Conservation (phyloP, 371 early-diverging fungal species). For the Funneliformis caledonium region DNA sequence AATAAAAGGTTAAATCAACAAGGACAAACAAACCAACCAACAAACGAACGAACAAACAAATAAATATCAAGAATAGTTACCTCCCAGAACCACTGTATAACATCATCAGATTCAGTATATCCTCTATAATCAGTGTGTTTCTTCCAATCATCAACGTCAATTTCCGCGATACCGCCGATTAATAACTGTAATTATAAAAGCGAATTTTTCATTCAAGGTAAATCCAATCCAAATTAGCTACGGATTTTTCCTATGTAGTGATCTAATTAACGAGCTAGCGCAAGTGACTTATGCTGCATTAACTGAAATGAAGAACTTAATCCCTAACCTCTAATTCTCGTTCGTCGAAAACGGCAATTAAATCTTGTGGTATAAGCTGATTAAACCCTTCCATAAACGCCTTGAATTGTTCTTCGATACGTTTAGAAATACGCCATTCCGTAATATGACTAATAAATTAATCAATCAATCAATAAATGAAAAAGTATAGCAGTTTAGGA, state of each 20-base stretch:
- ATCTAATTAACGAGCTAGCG: neutral
- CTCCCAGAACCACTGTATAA: slow-evolving; percentile 99
- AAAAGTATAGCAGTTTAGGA: neutral
- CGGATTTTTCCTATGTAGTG: neutral
- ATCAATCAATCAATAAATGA: neutral
- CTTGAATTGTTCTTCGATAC: slow-evolving; percentile 93
- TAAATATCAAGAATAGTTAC: slow-evolving; percentile 44
- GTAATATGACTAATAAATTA: slow-evolving; percentile 64
- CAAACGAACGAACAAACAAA: neutral
- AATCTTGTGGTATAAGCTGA: slow-evolving; percentile 92
- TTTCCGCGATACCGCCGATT: slow-evolving; percentile 98
- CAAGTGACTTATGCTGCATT: neutral
- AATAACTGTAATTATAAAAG: slow-evolving; percentile 59
- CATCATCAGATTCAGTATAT: slow-evolving; percentile 94
- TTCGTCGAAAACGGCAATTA: slow-evolving; percentile 96
- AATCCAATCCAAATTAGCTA: neutral
- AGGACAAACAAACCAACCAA: neutral
- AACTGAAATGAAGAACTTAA: neutral
- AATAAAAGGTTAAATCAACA: neutral
- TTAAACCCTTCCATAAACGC: slow-evolving; percentile 95
- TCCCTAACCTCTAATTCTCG: slow-evolving; percentile 84
- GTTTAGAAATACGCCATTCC: slow-evolving; percentile 82
- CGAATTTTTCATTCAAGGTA: neutral
- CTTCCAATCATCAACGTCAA: slow-evolving; percentile 99
- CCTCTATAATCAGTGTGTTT: slow-evolving; percentile 98